Evolutionary conservation across 768 basidiomycete genomes (phyloP).

Genomic region (Tylopilus balloui): DNA sequence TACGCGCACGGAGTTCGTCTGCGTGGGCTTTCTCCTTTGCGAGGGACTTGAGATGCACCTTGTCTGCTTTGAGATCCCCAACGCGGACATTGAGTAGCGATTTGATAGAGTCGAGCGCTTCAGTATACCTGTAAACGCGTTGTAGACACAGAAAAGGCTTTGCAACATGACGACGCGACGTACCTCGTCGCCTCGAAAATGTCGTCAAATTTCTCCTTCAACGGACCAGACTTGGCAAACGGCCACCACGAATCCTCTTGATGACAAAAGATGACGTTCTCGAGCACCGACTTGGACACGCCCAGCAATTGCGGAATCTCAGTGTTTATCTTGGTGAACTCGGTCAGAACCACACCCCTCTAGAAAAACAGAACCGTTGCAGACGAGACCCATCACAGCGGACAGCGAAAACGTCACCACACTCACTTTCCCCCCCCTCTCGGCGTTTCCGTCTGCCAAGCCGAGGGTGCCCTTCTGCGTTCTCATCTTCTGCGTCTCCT

Average conservation of each 20-base stretch:
- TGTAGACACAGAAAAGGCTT: background rate
- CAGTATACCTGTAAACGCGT: conserved; percentile 73
- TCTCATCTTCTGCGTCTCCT: conserved; percentile 98
- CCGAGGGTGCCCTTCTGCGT: conserved; percentile 90
- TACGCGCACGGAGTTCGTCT: conserved; percentile 71
- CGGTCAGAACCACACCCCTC: conserved; percentile 90
- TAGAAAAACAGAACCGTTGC: conserved; percentile 32
- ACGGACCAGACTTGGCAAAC: conserved; percentile 76
- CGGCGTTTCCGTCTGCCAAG: conserved; percentile 58
- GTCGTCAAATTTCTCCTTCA: conserved; percentile 99
- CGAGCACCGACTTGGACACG: conserved; percentile 96
- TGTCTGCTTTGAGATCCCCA: conserved; percentile 89
- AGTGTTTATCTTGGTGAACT: conserved; percentile 93
- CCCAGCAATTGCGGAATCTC: conserved; percentile 93
- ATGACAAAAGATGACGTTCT: conserved; percentile 99
- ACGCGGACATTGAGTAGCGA: conserved; percentile 83
- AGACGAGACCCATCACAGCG: background rate
- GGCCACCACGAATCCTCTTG: conserved; percentile 99
- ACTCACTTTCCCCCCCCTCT: conserved; percentile 71
- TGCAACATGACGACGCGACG: conserved; percentile 7
- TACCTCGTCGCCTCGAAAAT: conserved; percentile 98
- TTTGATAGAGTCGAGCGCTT: conserved; percentile 93
- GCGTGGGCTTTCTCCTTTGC: conserved; percentile 80
- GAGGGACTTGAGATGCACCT: conserved; percentile 75
- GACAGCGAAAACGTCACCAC: background rate